Evolutionary conservation across 257 asterid species (phyloP), one percentile per base, ranked within the genome.

Genomic region (Solanum arcanum): DNA sequence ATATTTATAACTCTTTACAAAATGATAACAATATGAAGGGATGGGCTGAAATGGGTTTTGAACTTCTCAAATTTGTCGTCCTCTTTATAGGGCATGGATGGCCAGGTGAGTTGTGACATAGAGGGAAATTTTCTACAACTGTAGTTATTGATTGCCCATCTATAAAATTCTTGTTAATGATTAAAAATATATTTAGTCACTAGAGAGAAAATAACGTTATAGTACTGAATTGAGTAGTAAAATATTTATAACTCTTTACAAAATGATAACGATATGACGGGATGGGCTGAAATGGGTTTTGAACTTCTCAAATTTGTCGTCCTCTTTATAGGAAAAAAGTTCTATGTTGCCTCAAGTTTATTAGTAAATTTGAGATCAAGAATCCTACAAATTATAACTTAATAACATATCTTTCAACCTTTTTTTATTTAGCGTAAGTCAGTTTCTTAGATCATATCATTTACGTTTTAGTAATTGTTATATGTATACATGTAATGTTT

Each of bases 31-130:
- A 27, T 27, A 68, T 68, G 74, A 27, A 0, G 21, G 37, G 16
- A 68, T 68, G 37, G 14, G 21, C 74, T 13, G 21, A 68, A 12
- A 27, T 68, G 74, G 39, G 11, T 68, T 68, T 13, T 66, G 73
- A 66, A 66, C 73, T 66, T 66, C 73, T 66, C 73, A 66, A n/a
- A 0, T 2, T 12, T 27, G 74, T 68, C 37, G 29, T 68, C 37
- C 20, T 27, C 14, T 27, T 68, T 68, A 14, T 68, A 68, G 74
- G 9, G 96, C 93, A 93, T 95, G 98, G 97, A 96, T 29, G 31
- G 31, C 31, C 31, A 29, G 31, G 31, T 29, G 31, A 29, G 31
- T 85, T 83, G 39, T 68, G 80, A 41, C 9, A 13, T 6, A 15
- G 7, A 29, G 52, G 29, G 31, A 37, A 37, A 74, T 74, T 74